A percentile compares a stretch with the other conserved stretches of the same genome.
Evolutionary conservation across 1,284 basidiomycete species (phyloP).

Genomic region (Trametes polyzona): DNA sequence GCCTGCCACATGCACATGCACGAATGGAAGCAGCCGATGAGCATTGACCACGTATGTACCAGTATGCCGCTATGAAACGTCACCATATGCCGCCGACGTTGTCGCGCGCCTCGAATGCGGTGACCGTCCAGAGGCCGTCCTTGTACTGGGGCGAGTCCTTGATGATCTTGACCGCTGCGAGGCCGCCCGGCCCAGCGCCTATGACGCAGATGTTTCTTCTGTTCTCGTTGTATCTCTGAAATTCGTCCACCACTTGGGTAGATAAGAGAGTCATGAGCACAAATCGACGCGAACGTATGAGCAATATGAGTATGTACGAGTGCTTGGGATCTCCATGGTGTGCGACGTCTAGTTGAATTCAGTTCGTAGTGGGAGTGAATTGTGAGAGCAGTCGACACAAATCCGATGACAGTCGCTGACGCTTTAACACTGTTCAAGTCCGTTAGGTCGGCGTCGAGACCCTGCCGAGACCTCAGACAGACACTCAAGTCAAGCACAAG

Average conservation of each 20-base stretch:
- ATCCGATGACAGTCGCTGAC: neutral
- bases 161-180: slow-evolving; percentile 66
- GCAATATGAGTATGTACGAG: slow-evolving; percentile 5
- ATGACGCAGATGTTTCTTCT: slow-evolving; percentile 58
- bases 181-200: slow-evolving; percentile 68
- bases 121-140: slow-evolving; percentile 56
- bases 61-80: slow-evolving; percentile 22
- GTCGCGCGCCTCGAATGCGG: slow-evolving; percentile 62
- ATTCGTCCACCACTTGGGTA: slow-evolving; percentile 17
- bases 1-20: slow-evolving; percentile 43
- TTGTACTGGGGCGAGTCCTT: slow-evolving; percentile 58
- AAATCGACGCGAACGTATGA: neutral
- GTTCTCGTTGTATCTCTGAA: slow-evolving; percentile 3
- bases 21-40: neutral
- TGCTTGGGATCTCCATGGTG: slow-evolving; percentile 16
- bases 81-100: slow-evolving; percentile 76
- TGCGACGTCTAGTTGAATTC: neutral
- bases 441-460: too few species aligned
- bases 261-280: too few species aligned
- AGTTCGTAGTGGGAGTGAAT: neutral
- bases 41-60: neutral
- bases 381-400: neutral
- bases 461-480: too few species aligned
- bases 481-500: too few species aligned
- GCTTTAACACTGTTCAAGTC: too few species aligned